phyloP scores from a whole-genome alignment of 768 basidiomycete species.

The Phlegmacium glaucopus region DNA sequence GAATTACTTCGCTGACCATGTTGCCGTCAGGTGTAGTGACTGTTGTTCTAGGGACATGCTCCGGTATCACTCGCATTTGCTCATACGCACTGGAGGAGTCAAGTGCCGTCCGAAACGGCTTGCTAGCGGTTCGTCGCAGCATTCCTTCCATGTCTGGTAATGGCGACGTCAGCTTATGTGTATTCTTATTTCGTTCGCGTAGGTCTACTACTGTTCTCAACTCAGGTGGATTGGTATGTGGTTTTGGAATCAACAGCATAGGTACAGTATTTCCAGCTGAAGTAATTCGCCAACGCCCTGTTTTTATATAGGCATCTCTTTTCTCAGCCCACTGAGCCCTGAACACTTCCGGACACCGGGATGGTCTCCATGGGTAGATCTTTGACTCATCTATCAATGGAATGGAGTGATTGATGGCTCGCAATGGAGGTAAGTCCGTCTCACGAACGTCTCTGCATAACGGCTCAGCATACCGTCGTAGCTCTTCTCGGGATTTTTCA shows the following conservation, averaged over 20 bases:
- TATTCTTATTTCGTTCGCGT: slow-evolving; percentile 34
- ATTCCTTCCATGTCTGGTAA: slow-evolving; percentile 25
- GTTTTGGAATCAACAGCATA: slow-evolving; percentile 28
- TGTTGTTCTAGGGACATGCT: slow-evolving; percentile 21
- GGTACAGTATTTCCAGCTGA: slow-evolving; percentile 29
- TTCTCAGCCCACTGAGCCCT: slow-evolving; percentile 22
- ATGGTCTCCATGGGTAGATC: slow-evolving; percentile 28
- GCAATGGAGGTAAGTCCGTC: slow-evolving; percentile 29
- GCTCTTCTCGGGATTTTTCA: slow-evolving; percentile 7
- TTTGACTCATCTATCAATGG: slow-evolving; percentile 30
- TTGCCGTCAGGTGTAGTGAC: slow-evolving; percentile 40
- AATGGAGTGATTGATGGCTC: slow-evolving; percentile 38
- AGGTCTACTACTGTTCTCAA: slow-evolving; percentile 29
- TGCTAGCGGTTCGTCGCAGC: slow-evolving; percentile 14
- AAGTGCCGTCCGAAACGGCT: slow-evolving; percentile 22
- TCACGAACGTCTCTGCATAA: slow-evolving; percentile 23
- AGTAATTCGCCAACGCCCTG: slow-evolving; percentile 24
- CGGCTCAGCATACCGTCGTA: slow-evolving; percentile 19
- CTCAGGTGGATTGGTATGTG: slow-evolving; percentile 6
- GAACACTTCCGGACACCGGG: slow-evolving; percentile 32
- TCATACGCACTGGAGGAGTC: slow-evolving; percentile 37
- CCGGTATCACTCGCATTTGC: slow-evolving; percentile 27
- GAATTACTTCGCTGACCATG: slow-evolving; percentile 37
- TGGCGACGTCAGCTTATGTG: slow-evolving; percentile 22
- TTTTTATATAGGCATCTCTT: slow-evolving; percentile 19